These are phyloP conservation scores for Persicaria maculosa DNA, from an alignment of 148 eudicot genomes.

Conservation along the genomic window DNA sequence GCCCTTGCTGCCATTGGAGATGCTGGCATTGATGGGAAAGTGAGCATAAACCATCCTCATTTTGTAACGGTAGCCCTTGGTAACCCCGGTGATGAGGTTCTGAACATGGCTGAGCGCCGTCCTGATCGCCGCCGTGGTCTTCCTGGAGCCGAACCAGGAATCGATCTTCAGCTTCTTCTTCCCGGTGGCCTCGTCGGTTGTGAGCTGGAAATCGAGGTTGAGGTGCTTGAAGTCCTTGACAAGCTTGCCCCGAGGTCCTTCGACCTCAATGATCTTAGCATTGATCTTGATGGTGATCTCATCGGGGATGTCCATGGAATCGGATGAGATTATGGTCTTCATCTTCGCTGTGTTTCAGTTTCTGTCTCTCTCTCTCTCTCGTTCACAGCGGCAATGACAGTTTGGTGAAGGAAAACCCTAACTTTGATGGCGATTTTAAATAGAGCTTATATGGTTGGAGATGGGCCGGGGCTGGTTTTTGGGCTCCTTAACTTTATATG, in stretches of 20 bases:
- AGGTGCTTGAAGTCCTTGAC: constrained; percentile 13
- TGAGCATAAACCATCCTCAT: constrained; percentile 16
- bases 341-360: constrained; percentile 5
- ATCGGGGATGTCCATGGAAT: constrained; percentile 15
- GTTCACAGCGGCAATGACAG: constrained; percentile 1
- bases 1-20: neutral
- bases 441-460: neutral
- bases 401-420: neutral
- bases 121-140: constrained; percentile 13
- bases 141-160: constrained; percentile 11
- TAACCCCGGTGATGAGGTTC: constrained; percentile 13
- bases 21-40: constrained; percentile 13
- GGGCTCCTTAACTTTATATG: neutral
- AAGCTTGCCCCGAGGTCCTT: constrained; percentile 15
- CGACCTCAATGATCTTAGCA: constrained; percentile 10
- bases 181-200: constrained; percentile 11
- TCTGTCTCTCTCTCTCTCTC: too few species aligned
- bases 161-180: constrained; percentile 14
- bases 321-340: constrained; percentile 10
- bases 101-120: constrained; percentile 12
- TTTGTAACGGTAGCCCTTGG: constrained; percentile 12
- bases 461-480: neutral
- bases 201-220: constrained; percentile 14
- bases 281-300: constrained; percentile 9
- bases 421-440: neutral